These are phyloP conservation scores for Scheffersomyces spartinae DNA, from an alignment of 805 yeast genomes.

Conservation along the genomic window DNA sequence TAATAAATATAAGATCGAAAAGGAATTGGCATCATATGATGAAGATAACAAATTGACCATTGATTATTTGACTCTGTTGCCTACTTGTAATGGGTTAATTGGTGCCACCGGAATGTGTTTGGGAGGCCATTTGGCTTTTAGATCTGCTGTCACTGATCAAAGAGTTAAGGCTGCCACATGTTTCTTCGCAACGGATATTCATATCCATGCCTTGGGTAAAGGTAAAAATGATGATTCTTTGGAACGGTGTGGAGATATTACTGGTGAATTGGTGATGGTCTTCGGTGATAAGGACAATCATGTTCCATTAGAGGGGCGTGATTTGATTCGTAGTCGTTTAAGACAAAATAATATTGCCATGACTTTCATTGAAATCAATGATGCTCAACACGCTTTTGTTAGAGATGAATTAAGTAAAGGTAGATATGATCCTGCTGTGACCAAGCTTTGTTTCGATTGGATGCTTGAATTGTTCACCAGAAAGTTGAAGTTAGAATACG, in stretches of 20 bases:
- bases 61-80: slow-evolving; percentile 45
- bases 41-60: slow-evolving; percentile 58
- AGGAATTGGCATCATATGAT: slow-evolving; percentile 62
- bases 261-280: slow-evolving; percentile 52
- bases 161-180: slow-evolving; percentile 59
- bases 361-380: slow-evolving; percentile 64
- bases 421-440: slow-evolving; percentile 71
- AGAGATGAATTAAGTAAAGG: slow-evolving; percentile 73
- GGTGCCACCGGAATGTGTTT: slow-evolving; percentile 86
- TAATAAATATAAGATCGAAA: slow-evolving; percentile 51
- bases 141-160: slow-evolving; percentile 54
- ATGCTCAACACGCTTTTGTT: slow-evolving; percentile 77
- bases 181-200: slow-evolving; percentile 76
- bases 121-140: slow-evolving; percentile 73
- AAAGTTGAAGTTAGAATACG: slow-evolving; percentile 52
- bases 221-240: slow-evolving; percentile 58
- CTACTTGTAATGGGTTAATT: slow-evolving; percentile 58
- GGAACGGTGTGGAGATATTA: slow-evolving; percentile 40
- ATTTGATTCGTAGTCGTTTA: slow-evolving; percentile 49
- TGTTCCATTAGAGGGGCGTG: slow-evolving; percentile 71
- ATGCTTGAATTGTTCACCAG: slow-evolving; percentile 62
- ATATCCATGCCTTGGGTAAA: slow-evolving; percentile 52
- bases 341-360: slow-evolving; percentile 49
- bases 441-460: slow-evolving; percentile 56
- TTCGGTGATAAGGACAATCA: slow-evolving; percentile 75